Evolutionary conservation across 495 filamentous ascomycete species (phyloP).

Genomic region (Penicillium dipodomyicola): DNA sequence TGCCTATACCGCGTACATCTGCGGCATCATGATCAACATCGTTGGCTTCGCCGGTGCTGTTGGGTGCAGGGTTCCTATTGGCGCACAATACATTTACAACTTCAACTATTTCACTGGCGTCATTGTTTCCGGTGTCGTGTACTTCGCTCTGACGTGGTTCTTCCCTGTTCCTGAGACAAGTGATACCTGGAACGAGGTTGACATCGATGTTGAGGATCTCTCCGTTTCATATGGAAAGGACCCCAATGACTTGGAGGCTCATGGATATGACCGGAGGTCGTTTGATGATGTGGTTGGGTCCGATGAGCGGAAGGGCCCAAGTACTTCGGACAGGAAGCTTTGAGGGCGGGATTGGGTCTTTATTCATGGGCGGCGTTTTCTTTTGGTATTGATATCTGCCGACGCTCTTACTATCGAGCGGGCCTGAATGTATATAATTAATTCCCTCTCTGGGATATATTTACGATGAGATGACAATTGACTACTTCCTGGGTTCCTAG

Average conservation of each 20-base stretch:
- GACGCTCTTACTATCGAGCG: not conserved
- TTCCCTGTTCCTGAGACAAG: conserved; percentile 74
- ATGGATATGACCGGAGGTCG: conserved; percentile 9
- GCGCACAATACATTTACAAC: conserved; percentile 84
- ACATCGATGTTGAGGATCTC: conserved; percentile 51
- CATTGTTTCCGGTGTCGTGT: conserved; percentile 63
- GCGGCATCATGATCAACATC: conserved; percentile 87
- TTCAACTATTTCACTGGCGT: conserved; percentile 89
- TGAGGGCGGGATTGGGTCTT: not conserved
- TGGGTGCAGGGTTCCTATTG: conserved; percentile 66
- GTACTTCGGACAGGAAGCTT: conserved; percentile 16
- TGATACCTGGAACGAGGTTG: conserved; percentile 78
- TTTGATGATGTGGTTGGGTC: conserved; percentile 16
- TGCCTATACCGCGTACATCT: conserved; percentile 78
- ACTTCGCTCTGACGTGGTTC: conserved; percentile 64
- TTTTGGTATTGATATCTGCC: not conserved
- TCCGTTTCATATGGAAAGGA: conserved; percentile 43
- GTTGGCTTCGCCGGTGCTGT: conserved; percentile 88
- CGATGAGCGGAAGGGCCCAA: conserved; percentile 22
- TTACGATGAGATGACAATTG: conserved; percentile 9
- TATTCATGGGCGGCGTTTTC: not conserved
- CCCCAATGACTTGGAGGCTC: conserved; percentile 28
- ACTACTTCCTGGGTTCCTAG: not conserved
- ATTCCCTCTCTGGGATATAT: not conserved
- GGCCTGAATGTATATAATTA: not conserved